Base-by-base conservation (phyloP, 495 filamentous ascomycete species). In the Trichoderma asperelloides region DNA sequence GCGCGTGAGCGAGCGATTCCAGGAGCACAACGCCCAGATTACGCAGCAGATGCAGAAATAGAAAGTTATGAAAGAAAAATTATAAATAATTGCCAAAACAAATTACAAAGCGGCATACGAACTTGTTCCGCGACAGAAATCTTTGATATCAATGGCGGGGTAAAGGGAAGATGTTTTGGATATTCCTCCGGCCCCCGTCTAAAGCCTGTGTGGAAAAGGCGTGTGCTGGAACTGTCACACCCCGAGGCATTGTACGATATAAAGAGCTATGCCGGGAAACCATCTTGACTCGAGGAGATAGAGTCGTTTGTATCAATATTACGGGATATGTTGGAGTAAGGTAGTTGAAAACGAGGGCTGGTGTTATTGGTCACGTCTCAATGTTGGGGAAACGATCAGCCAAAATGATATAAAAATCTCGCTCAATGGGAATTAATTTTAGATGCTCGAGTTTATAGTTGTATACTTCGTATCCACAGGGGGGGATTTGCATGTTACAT, bases 1-100 rank as follows among this genome's bases (percentile, higher is more conserved):
- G 72, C 87, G 95, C 37, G 79, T 98, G 66, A 89, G 92, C 69
- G 89, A 95, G 77, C 85, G 95, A 49, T 99, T 97, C 83, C 90
- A 92, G 78, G 95, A 99, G 79, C 88, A 95, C 77, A 96, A 96
- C 71, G 89, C 89, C 45, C 86, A 88, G 69, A 93, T 96, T 90
- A 88, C 88, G 80, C 72, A 74, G 66, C 88, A 91, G 80, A 80
- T 82, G 68, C 88, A 88, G 69, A 72, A 69, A 27, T 64, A 71
- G 69, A 64, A 28, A 3, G 33, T 18, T 27, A 28, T 27, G 8
- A 47, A 62, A 67, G 3, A 28, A 21, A 16, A 63, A 28, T 40
- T 28, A 11, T 12, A 41, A 64, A 40, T 37, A 21, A 7, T 37
- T 37, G 9, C 9, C 33, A 37, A 8, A 63, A 37, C 18, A 39